Conservation (phyloP, 176 grass and related monocot genomes). For the Thalia dealbata region DNA sequence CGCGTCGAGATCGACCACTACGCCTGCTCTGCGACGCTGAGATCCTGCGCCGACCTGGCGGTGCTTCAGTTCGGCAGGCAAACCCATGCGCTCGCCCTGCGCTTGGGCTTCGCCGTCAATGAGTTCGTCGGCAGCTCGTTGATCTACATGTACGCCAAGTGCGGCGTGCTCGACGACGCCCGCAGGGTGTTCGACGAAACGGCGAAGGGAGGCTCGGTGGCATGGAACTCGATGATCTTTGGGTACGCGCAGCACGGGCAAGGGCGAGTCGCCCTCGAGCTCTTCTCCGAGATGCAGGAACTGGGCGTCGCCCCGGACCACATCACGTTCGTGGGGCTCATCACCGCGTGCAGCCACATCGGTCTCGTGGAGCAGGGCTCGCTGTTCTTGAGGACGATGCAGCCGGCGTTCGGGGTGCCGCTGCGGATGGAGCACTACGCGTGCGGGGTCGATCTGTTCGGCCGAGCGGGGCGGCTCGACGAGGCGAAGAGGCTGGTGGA, state of each 20-base stretch:
- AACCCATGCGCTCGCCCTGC: conserved; percentile 35
- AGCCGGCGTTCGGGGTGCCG: conserved; percentile 29
- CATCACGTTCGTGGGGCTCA: conserved; percentile 48
- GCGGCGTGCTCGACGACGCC: conserved; percentile 43
- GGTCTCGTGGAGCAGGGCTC: conserved; percentile 50
- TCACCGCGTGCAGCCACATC: conserved; percentile 48
- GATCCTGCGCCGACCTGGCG: conserved; percentile 51
- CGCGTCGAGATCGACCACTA: conserved; percentile 32
- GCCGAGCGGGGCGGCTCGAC: conserved; percentile 47
- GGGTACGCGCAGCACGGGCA: conserved; percentile 50
- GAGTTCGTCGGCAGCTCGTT: conserved; percentile 50
- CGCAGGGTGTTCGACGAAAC: conserved; percentile 43
- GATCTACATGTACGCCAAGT: conserved; percentile 64
- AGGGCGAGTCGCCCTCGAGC: conserved; percentile 15
- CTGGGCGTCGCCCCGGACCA: conserved; percentile 38
- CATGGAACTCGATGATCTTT: conserved; percentile 72
- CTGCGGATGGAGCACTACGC: conserved; percentile 64
- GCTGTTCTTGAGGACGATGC: conserved; percentile 39
- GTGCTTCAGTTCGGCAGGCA: conserved; percentile 49
- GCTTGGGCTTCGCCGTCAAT: conserved; percentile 38
- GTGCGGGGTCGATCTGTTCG: conserved; percentile 56
- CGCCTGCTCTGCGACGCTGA: conserved; percentile 42
- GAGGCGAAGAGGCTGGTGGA: conserved; percentile 51
- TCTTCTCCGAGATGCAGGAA: conserved; percentile 41
- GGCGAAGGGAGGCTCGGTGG: conserved; percentile 33